Evolutionary conservation across 148 eudicot genomes (phyloP).

Genomic region (Vaccinium darrowii): DNA sequence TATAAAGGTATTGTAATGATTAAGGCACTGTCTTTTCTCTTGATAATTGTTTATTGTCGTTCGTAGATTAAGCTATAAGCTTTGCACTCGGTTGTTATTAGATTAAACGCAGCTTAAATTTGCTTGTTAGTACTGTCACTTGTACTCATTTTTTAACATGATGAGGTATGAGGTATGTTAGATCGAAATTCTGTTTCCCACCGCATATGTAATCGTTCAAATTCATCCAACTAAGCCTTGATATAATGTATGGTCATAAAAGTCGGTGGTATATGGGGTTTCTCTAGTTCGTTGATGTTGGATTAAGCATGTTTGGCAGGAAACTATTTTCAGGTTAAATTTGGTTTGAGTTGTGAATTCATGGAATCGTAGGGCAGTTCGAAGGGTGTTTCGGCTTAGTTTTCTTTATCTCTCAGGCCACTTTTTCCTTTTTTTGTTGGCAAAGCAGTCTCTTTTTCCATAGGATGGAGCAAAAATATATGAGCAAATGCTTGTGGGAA

Average conservation of each 20-base stretch:
- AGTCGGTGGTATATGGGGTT: not conserved
- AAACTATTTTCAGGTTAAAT: not conserved
- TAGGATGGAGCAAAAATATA: not conserved
- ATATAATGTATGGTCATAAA: not conserved
- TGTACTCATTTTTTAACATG: not conserved
- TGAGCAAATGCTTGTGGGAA: not conserved
- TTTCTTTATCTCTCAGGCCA: not conserved
- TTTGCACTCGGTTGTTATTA: not conserved
- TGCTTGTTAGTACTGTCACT: not conserved
- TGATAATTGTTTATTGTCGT: not conserved
- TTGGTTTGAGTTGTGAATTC: not conserved
- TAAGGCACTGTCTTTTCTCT: not conserved
- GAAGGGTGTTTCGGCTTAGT: not conserved
- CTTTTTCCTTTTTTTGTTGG: not conserved
- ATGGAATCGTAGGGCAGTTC: not conserved
- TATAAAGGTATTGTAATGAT: conserved; percentile 51
- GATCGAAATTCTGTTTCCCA: not conserved
- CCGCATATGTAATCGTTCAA: not conserved
- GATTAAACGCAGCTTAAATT: not conserved
- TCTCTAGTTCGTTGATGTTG: not conserved
- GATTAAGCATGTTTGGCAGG: not conserved
- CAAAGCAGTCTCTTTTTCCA: not conserved
- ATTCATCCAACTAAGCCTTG: not conserved
- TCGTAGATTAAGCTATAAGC: not conserved
- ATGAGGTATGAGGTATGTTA: not conserved